These are phyloP conservation scores for Aspergillus puulaauensis DNA, from an alignment of 2,329 filamentous ascomycete genomes.

Conservation along the genomic window DNA sequence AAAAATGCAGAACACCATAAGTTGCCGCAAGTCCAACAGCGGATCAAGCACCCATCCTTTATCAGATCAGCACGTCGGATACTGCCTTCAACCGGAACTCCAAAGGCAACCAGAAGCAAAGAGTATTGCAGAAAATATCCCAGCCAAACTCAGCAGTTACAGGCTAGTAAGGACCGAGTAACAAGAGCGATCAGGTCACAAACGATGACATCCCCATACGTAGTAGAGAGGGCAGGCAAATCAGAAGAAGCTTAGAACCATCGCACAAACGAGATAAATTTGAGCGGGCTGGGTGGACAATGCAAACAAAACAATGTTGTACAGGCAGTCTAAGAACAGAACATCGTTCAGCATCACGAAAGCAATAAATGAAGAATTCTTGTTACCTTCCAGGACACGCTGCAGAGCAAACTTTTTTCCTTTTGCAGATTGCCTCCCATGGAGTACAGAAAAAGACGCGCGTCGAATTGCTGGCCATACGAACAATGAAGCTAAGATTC, in stretches of 20 bases:
- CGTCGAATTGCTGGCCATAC: constrained; percentile 40
- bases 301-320: constrained; percentile 31
- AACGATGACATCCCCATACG: constrained; percentile 4
- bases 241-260: constrained; percentile 3
- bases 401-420: constrained; percentile 43
- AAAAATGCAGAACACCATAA: neutral
- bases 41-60: too few relatives aligned
- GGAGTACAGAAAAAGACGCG: constrained; percentile 34
- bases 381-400: constrained; percentile 35
- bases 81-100: constrained; percentile 18
- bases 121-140: constrained; percentile 15
- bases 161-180: constrained; percentile 18
- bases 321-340: constrained; percentile 36
- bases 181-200: constrained; percentile 8
- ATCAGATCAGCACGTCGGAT: constrained; percentile 7
- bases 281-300: constrained; percentile 23
- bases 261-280: neutral
- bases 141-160: constrained; percentile 21
- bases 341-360: constrained; percentile 34
- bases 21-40: neutral
- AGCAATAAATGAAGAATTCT: constrained; percentile 34
- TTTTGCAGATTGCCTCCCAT: constrained; percentile 48
- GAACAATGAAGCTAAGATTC: constrained; percentile 31
- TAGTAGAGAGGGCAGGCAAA: constrained; percentile 13
- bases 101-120: constrained; percentile 15